Evolutionary conservation across 768 basidiomycete species (phyloP).

Genomic region (Kwoniella sp.): DNA sequence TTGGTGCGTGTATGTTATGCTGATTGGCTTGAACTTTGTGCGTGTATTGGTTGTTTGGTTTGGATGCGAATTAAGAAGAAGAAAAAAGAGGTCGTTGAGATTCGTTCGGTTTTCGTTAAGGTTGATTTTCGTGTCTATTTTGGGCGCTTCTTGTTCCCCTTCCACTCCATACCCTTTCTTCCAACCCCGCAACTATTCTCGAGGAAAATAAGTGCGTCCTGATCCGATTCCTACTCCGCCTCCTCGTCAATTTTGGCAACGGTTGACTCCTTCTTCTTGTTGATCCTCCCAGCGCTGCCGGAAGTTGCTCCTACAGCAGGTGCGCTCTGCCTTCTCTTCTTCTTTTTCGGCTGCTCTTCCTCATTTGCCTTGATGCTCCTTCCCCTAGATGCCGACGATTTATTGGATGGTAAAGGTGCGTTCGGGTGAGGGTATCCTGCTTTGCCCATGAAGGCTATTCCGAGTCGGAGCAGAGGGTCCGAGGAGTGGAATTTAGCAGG

Average conservation of each 20-base stretch:
- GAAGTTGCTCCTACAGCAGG: slow-evolving; percentile 18
- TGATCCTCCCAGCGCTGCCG: slow-evolving; percentile 1
- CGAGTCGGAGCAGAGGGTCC: slow-evolving; percentile 43
- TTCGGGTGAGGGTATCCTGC: slow-evolving; percentile 28
- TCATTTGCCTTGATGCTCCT: background rate
- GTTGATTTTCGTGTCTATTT: background rate
- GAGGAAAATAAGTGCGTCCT: too few species aligned
- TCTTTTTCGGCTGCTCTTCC: slow-evolving; percentile 31
- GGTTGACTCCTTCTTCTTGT: slow-evolving; percentile 4
- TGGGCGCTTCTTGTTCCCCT: background rate
- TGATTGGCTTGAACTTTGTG: background rate
- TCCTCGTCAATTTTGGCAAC: slow-evolving; percentile 19
- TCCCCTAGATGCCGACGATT: background rate
- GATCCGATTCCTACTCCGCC: slow-evolving; percentile 12
- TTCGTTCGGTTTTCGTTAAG: background rate
- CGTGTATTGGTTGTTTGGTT: background rate
- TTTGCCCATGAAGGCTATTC: slow-evolving; percentile 49
- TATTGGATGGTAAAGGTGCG: slow-evolving; percentile 7
- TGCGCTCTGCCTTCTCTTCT: slow-evolving; percentile 41
- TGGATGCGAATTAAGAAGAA: background rate
- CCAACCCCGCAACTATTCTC: too few species aligned
- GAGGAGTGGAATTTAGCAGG: slow-evolving; percentile 49
- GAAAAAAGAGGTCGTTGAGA: background rate
- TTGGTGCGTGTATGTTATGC: background rate
- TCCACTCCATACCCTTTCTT: too few species aligned